phyloP scores from a whole-genome alignment of 345 rosid species.

The Aethionema arabicum region DNA sequence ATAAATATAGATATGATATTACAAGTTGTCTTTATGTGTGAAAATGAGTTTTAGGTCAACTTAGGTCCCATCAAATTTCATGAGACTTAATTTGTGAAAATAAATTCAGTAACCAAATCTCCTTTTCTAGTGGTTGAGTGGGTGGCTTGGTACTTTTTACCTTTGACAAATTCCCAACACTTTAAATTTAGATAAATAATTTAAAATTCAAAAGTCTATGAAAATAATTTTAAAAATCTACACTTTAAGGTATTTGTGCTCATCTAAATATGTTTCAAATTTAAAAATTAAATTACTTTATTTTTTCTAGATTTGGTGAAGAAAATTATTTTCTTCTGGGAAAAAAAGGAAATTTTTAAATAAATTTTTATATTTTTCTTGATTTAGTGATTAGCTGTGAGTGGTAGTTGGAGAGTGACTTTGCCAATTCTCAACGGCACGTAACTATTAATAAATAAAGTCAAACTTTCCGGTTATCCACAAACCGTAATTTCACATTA shows the following conservation, averaged over 20 bases:
- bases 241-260: slow-evolving; percentile 3
- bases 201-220: slow-evolving; percentile 7
- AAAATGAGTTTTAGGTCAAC: slow-evolving; percentile 32
- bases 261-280: slow-evolving; percentile 26
- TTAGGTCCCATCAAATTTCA: slow-evolving; percentile 32
- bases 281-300: slow-evolving; percentile 30
- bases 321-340: no score
- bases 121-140: slow-evolving; percentile 21
- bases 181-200: slow-evolving; percentile 6
- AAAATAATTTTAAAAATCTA: not conserved
- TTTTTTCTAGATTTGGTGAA: slow-evolving; percentile 31
- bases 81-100: slow-evolving; percentile 19
- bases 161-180: slow-evolving; percentile 20
- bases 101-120: slow-evolving; percentile 32
- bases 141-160: slow-evolving; percentile 26
- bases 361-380: not conserved
- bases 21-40: slow-evolving; percentile 19
- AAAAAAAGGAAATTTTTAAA: no score
- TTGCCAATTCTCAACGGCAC: slow-evolving; percentile 39
- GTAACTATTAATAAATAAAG: slow-evolving; percentile 14
- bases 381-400: slow-evolving; percentile 23
- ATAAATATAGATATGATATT: not conserved
- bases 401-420: slow-evolving; percentile 29
- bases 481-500: not conserved
- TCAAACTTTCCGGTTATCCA: slow-evolving; percentile 31